Percentiles rank a stretch among this genome's conserved stretches.
phyloP scores from a whole-genome alignment of 768 basidiomycete species.

The Hirschioporus abietinus region DNA sequence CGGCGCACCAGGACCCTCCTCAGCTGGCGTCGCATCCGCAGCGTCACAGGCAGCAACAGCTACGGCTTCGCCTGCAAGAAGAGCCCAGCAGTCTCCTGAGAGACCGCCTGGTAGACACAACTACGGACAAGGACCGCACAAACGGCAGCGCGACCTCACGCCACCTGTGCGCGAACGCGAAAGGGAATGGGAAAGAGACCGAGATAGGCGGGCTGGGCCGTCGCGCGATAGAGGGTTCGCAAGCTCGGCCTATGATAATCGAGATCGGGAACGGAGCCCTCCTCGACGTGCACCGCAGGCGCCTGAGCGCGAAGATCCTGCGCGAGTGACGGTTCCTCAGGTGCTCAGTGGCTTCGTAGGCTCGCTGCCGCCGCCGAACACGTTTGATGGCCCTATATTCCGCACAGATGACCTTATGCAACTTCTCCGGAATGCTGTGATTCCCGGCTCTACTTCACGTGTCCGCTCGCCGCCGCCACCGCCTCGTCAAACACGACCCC shows the following conservation, averaged over 20 bases:
- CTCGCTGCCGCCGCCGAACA: conserved; percentile 59
- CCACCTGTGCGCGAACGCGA: conserved; percentile 9
- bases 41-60: conserved; percentile 12
- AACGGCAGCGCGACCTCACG: conserved; percentile 11
- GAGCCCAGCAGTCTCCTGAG: not conserved
- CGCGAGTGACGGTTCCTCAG: conserved; percentile 31
- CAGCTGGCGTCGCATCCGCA: conserved; percentile 9
- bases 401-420: conserved; percentile 88
- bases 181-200: conserved; percentile 10
- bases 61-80: conserved; percentile 6
- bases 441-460: conserved; percentile 53
- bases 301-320: conserved; percentile 37
- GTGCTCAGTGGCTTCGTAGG: conserved; percentile 84
- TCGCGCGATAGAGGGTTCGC: not conserved
- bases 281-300: conserved; percentile 24
- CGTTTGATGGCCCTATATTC: conserved; percentile 96
- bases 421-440: conserved; percentile 73
- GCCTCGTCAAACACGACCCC: conserved; percentile 58
- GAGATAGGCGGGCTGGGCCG: not conserved
- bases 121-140: conserved; percentile 5
- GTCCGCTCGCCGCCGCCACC: conserved; percentile 52
- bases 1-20: conserved; percentile 6
- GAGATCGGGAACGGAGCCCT: conserved; percentile 10
- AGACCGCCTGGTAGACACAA: not conserved
- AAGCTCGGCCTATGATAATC: not conserved